Conservation (phyloP, 225 moss, liverwort and hornwort genomes). For the Takakia lepidozioides region DNA sequence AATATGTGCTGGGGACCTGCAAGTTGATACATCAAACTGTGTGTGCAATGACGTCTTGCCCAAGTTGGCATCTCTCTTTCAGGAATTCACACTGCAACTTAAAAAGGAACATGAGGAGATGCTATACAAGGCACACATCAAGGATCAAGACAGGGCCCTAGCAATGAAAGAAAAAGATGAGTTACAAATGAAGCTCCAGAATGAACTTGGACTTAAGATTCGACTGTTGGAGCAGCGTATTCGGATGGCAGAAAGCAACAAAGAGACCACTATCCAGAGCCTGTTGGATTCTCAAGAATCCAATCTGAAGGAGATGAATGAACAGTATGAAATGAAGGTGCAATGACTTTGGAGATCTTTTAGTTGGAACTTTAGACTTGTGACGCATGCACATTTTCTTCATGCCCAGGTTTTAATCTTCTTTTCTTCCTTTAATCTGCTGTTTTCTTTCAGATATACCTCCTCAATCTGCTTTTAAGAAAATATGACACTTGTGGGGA, state of each 20-base stretch:
- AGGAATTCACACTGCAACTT: slow-evolving; percentile 51
- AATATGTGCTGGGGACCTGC: too few relatives aligned
- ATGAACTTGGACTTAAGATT: slow-evolving; percentile 22
- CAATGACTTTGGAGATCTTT: too few relatives aligned
- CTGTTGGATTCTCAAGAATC: slow-evolving; percentile 35
- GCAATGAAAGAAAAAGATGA: slow-evolving; percentile 33
- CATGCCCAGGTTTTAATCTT: too few relatives aligned
- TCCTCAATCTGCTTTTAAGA: too few relatives aligned
- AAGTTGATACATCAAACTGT: too few relatives aligned
- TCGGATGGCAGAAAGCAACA: slow-evolving; percentile 43
- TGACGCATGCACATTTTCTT: too few relatives aligned
- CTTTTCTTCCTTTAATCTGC: too few relatives aligned
- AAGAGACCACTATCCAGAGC: slow-evolving; percentile 55
- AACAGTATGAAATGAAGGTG: slow-evolving; percentile 59
- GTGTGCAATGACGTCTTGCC: too few relatives aligned
- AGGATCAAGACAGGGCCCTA: slow-evolving; percentile 30
- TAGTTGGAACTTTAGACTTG: too few relatives aligned
- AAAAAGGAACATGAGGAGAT: slow-evolving; percentile 43
- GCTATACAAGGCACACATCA: slow-evolving; percentile 32
- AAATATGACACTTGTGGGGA: too few relatives aligned
- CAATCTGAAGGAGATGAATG: slow-evolving; percentile 44
- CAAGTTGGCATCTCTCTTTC: neutral
- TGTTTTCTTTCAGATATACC: too few relatives aligned
- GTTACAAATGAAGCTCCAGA: slow-evolving; percentile 23
- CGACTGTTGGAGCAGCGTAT: slow-evolving; percentile 34